Conservation (phyloP, 805 yeast species). For the Metschnikowia continentalis region DNA sequence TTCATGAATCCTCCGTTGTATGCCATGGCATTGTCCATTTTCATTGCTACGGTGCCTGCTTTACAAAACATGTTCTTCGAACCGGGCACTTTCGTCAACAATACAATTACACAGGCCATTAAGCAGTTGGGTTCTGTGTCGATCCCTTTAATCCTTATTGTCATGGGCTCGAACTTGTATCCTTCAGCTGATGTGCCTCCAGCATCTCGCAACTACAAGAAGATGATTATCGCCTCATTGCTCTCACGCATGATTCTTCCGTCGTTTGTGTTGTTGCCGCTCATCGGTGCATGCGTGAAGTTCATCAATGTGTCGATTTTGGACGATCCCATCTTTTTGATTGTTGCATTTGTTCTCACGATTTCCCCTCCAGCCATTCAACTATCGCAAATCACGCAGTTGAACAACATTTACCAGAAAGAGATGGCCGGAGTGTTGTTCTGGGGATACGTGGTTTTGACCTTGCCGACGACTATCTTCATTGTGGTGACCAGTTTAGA, state of each 20-base stretch:
- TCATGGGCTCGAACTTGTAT: slow-evolving; percentile 71
- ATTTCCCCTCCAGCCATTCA: slow-evolving; percentile 84
- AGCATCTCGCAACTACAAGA: slow-evolving; percentile 56
- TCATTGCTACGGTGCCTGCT: slow-evolving; percentile 64
- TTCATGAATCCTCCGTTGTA: slow-evolving; percentile 82
- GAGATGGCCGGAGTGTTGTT: slow-evolving; percentile 81
- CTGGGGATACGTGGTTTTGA: slow-evolving; percentile 76
- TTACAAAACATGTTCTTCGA: slow-evolving; percentile 56
- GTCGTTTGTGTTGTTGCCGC: slow-evolving; percentile 60
- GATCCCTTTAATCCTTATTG: slow-evolving; percentile 70
- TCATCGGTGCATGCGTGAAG: slow-evolving; percentile 61
- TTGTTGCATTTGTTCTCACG: slow-evolving; percentile 71
- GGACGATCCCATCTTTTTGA: slow-evolving; percentile 77
- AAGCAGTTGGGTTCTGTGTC: slow-evolving; percentile 69
- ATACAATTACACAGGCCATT: slow-evolving; percentile 61
- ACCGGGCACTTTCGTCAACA: slow-evolving; percentile 55
- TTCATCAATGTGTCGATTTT: slow-evolving; percentile 61
- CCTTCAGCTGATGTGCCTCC: slow-evolving; percentile 69
- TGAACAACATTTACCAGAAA: slow-evolving; percentile 69
- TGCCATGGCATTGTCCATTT: slow-evolving; percentile 65
- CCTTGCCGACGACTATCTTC: slow-evolving; percentile 70
- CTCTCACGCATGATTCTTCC: slow-evolving; percentile 77
- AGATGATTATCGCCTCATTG: slow-evolving; percentile 63
- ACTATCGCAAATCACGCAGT: slow-evolving; percentile 73
- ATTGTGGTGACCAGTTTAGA: slow-evolving; percentile 66